phyloP scores from a whole-genome alignment of 2,329 filamentous ascomycete species.

The Penicillium sp. region DNA sequence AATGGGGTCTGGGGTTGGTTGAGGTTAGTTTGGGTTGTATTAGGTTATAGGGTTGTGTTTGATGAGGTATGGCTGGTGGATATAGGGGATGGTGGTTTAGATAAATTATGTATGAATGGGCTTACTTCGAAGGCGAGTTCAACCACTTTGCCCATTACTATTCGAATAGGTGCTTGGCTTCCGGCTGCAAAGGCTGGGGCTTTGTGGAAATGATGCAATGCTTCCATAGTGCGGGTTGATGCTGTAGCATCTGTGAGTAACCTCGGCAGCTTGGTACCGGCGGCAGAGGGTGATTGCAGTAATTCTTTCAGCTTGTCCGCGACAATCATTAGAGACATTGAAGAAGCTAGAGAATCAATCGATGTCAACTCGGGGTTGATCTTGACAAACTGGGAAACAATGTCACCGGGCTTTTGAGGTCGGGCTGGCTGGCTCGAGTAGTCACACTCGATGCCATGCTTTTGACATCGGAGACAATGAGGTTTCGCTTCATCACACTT shows the following conservation, averaged over 20 bases:
- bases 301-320: slow-evolving; percentile 26
- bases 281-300: slow-evolving; percentile 7
- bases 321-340: slow-evolving; percentile 21
- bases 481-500: slow-evolving; percentile 39
- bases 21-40: background rate
- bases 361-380: slow-evolving; percentile 9
- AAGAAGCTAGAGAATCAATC: slow-evolving; percentile 19
- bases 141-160: slow-evolving; percentile 27
- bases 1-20: slow-evolving; percentile 30
- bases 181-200: slow-evolving; percentile 14
- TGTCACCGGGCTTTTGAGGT: slow-evolving; percentile 3
- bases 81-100: background rate
- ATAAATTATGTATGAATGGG: background rate
- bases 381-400: slow-evolving; percentile 17
- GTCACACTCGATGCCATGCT: slow-evolving; percentile 31
- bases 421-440: slow-evolving; percentile 19
- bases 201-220: slow-evolving; percentile 32
- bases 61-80: background rate
- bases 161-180: slow-evolving; percentile 11
- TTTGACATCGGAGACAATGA: slow-evolving; percentile 31
- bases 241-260: background rate
- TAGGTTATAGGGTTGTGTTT: background rate
- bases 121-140: slow-evolving; percentile 33
- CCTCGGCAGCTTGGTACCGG: background rate
- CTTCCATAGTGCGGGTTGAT: slow-evolving; percentile 14